Base-by-base conservation (phyloP, 345 rosid genomes). In the Capsella bursapastoris region DNA sequence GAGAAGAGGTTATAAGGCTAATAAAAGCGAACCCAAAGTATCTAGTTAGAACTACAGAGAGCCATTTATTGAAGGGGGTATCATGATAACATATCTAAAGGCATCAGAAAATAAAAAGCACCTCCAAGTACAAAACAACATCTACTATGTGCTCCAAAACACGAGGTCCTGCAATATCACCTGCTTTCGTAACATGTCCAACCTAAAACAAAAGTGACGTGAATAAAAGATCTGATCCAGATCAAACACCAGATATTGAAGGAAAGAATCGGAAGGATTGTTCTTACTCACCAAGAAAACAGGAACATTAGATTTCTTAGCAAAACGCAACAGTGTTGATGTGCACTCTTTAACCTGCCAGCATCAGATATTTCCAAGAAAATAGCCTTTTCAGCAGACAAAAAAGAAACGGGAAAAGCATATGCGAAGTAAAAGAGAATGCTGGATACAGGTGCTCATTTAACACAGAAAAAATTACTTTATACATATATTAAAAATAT, bases 101-200 rank as follows among this genome's bases (percentile, higher is more conserved):
- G 63, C 34, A 64, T 61, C 66, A 55, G 9, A 70, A 78, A 71
- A 57, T 22, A 79, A 48, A 57, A 79, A 70, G 60, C 55, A 94
- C 98, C 87, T 94, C 97, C 86, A 94, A 72, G 74, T 94, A 91
- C 73, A 94, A 79, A 79, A 94, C 98, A 45, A 88, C 95, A 83
- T 94, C 98, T 66, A 94, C 98, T 61, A 94, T 91, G 82, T 94
- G 98, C 89, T 94, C 98, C 88, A 94, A 86, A 73, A 90, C 88
- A 40, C 93, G 97, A 71, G 98, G 98, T 80, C 98, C 98, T 34
- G 98, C 98, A 62, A 94, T 90, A 57, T 91, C 98, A 29, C 98
- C 98, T 1, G 91, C 64, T 81, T 94, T 94, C 44, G 86, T 94
- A 62, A 91, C 97, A 82, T 94, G 98, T 38, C 98, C 97, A 76